A percentile compares a stretch with the other conserved stretches of the same genome.
Evolutionary conservation across 2,329 filamentous ascomycete genomes (phyloP).

Genomic region (Colletotrichum sp.): DNA sequence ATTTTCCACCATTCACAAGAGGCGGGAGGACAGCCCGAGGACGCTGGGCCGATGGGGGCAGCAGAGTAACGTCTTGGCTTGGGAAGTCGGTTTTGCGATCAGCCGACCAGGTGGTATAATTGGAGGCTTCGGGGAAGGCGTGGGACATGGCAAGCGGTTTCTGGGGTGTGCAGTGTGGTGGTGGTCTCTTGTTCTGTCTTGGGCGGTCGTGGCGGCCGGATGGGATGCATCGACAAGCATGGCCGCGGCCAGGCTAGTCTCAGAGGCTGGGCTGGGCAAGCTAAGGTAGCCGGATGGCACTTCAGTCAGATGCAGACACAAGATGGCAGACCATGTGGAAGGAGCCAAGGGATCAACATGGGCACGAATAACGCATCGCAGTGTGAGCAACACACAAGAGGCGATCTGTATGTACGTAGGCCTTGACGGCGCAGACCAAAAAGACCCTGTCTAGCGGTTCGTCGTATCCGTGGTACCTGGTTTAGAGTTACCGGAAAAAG

Average conservation of each 20-base stretch:
- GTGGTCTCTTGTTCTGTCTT: background rate
- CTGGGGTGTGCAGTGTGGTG: background rate
- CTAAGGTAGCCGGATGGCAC: background rate
- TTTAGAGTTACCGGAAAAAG: background rate
- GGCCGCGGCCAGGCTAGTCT: background rate
- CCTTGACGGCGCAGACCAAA: background rate
- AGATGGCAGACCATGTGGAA: background rate
- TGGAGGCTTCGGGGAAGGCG: constrained; percentile 9
- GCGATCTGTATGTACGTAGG: background rate
- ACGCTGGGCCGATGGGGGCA: constrained; percentile 9
- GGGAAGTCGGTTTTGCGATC: constrained; percentile 3
- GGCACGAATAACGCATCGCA: background rate
- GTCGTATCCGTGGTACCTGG: background rate
- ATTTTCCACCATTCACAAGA: constrained; percentile 23
- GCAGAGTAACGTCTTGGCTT: constrained; percentile 12
- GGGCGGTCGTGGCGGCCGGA: background rate
- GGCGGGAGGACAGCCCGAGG: background rate
- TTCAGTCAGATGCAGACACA: background rate
- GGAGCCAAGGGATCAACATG: background rate
- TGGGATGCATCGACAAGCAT: constrained; percentile 8
- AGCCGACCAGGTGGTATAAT: constrained; percentile 5
- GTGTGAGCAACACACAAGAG: background rate
- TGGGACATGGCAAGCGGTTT: constrained; percentile 5
- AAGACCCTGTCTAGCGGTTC: background rate
- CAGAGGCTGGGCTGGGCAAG: background rate